Evolutionary conservation across 179 eudicot genomes (phyloP), one percentile per base, ranked within the genome.

Genomic region (Carnegiea gigantea): DNA sequence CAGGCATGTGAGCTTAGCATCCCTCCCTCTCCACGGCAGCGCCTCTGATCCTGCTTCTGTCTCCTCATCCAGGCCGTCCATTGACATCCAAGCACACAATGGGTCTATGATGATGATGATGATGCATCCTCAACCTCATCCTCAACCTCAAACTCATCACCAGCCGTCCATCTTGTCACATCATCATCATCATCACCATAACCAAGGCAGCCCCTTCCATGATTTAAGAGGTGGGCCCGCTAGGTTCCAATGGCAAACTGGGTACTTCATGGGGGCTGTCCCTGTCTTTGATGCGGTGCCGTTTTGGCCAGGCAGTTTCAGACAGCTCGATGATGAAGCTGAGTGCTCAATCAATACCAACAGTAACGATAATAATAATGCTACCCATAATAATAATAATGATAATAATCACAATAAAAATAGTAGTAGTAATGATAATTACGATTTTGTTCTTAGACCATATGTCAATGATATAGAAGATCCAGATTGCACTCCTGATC

Each of bases 251-350:
- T 84, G 87, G 79, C 87, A 85, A 62, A 85, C 44, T 85, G 87
- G 87, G 85, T 79, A 85, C 82, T 85, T 79, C 17, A 26, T 79
- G 24, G 87, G 85, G 5, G 78, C 70, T 64, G 85, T 82, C 0
- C 87, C 87, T 26, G 81, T 82, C 36, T 82, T 46, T 30, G 81
- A 46, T 82, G 68, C 87, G 83, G 85, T 85, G 85, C 85, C 83
- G 83, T 85, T 85, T 85, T 85, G 87, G 87, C 87, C 87, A 0
- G 87, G 87, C 51, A 85, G 87, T 77, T 85, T 85, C 24, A 82
- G 87, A 48, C 80, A 82, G 62, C 72, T 85, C 5, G 85, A 82
- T 70, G 81, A 82, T 76, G 85, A 71, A 57, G 82, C 84, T 82
- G 78, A 85, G 14, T 78, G 83, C 18, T 79, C 85, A 82, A 46